Evolutionary conservation across 306 rosid genomes (phyloP), one percentile per base, ranked within the genome.

Genomic region (Inga leiocalycina): DNA sequence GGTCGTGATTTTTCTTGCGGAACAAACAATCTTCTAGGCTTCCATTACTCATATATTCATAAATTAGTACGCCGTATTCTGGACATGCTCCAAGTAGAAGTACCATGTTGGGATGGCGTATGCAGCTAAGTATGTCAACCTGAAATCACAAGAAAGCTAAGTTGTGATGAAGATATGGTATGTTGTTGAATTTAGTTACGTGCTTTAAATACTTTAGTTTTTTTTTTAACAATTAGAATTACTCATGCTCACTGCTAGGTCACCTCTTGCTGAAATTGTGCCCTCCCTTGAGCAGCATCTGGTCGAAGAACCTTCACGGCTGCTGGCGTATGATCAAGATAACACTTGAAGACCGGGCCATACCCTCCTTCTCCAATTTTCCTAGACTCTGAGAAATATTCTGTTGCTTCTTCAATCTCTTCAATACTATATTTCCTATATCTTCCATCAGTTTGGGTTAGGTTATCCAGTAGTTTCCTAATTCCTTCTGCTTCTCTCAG

Each of bases 51-150:
- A 96, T 91, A 75, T 96, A 88, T 80, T 96, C 99, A 37, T 96
- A 96, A 2, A 94, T 88, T 27, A 96, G 89, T 77, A 94, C 79
- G 43, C 99, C 97, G 22, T 89, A 90, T 85, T 96, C 98, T 0
- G 98, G 97, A 86, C 99, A 96, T 11, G 97, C 99, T 82, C 99
- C 99, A 34, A 96, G 86, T 68, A 96, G 97, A 27, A 96, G 97
- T 77, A 96, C 99, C 98, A 96, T 92, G 88, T 96, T 91, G 54
- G 99, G 99, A 87, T 96, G 99, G 46, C 99, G 87, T 82, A 96
- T 94, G 92, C 95, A 83, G 66, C 99, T 90, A 12, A 96, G 90
- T 78, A 96, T 92, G 91, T 96, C 97, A 72, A 96, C 80, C 99
- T 95, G 93, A 89, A 83, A 45, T 88, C 52, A 22, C 19, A 51